Percentiles rank a stretch among this genome's conserved stretches.
Conservation (phyloP, 768 basidiomycete genomes). For the Hygrocybe coccinea region DNA sequence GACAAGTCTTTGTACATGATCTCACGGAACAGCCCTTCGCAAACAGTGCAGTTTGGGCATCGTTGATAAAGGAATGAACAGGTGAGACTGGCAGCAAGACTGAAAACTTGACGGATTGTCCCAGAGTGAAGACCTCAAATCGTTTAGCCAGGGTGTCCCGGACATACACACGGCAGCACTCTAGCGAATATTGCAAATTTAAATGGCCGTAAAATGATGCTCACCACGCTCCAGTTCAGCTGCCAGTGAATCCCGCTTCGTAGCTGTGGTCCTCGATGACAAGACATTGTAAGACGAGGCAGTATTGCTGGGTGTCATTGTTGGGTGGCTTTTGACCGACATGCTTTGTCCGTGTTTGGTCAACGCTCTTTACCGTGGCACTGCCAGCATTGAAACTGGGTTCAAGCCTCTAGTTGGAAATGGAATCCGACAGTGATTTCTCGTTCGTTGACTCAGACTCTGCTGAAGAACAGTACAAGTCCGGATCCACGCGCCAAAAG, state of each 20-base stretch:
- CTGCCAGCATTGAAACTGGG: neutral
- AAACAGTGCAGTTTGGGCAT: no score
- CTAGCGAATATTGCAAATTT: neutral
- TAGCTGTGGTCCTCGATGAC: slow-evolving; percentile 11
- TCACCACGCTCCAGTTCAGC: slow-evolving; percentile 65
- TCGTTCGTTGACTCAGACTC: slow-evolving; percentile 33
- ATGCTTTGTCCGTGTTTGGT: neutral
- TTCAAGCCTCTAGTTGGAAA: neutral
- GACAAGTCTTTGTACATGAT: no score
- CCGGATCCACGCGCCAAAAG: neutral
- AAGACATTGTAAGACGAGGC: slow-evolving; percentile 21
- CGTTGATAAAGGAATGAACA: no score
- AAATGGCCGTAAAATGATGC: slow-evolving; percentile 8
- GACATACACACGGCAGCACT: no score
- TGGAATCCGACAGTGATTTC: slow-evolving; percentile 22
- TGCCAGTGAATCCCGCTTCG: slow-evolving; percentile 61
- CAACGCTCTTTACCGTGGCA: no score
- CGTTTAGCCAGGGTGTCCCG: no score
- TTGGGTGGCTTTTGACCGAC: neutral
- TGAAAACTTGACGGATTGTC: no score
- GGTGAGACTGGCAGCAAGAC: no score
- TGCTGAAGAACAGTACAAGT: slow-evolving; percentile 22
- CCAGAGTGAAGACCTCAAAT: no score
- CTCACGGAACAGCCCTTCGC: no score
- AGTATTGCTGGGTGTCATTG: slow-evolving; percentile 7